These are phyloP conservation scores for Diaporthe ilicicola DNA, from an alignment of 2,329 filamentous ascomycete genomes.

Conservation along the genomic window DNA sequence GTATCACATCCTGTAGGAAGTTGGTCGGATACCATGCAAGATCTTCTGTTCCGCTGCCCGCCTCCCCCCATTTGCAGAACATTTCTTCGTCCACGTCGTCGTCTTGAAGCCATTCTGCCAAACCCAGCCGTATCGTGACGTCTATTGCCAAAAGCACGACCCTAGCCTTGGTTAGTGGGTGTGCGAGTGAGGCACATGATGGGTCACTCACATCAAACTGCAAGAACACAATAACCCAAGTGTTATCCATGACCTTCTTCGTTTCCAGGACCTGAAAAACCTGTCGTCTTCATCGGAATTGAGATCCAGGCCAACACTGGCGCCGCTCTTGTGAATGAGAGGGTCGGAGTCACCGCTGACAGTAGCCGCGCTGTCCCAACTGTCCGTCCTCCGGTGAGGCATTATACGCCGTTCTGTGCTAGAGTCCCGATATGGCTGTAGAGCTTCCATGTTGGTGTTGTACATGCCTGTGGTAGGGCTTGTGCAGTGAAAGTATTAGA, in stretches of 20 bases:
- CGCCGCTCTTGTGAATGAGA: neutral
- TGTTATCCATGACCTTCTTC: constrained; percentile 21
- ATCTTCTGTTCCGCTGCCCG: constrained; percentile 47
- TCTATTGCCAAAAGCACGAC: constrained; percentile 30
- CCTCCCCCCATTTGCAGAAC: constrained; percentile 46
- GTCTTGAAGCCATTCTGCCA: constrained; percentile 13
- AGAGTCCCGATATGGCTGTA: neutral
- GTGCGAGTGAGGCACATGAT: neutral
- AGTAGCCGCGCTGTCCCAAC: constrained; percentile 27
- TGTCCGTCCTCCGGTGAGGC: constrained; percentile 11
- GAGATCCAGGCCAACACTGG: neutral
- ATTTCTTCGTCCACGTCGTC: constrained; percentile 40
- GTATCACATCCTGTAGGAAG: constrained; percentile 57
- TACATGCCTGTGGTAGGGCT: neutral
- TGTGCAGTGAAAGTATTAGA: neutral
- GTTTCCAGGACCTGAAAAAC: neutral
- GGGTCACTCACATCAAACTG: constrained; percentile 22
- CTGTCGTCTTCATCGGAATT: neutral
- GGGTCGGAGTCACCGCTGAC: neutral
- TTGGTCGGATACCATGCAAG: constrained; percentile 58
- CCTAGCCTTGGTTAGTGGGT: constrained; percentile 6
- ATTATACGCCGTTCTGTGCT: neutral
- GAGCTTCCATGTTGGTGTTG: neutral
- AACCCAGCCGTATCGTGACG: constrained; percentile 32
- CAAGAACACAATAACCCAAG: neutral